Evolutionary conservation across 1,284 basidiomycete species (phyloP).

Genomic region (Rhodotorula sp.): DNA sequence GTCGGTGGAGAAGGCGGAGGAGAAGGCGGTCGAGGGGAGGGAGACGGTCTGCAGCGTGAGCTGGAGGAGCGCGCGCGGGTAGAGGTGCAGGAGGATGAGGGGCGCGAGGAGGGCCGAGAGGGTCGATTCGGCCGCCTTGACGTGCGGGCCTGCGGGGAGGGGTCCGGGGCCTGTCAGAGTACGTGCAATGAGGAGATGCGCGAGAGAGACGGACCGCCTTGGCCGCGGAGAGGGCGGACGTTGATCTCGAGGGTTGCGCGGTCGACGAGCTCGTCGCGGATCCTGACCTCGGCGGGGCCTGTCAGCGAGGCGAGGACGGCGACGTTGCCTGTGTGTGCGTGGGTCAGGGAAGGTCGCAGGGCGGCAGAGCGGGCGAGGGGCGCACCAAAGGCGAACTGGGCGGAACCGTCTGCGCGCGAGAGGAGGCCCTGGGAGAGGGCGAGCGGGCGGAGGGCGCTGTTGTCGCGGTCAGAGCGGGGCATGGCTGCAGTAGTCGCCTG

Average conservation of each 20-base stretch:
- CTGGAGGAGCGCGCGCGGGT: constrained; percentile 63
- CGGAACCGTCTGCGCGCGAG: constrained; percentile 43
- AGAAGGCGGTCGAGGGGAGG: constrained; percentile 59
- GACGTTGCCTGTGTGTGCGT: constrained; percentile 45
- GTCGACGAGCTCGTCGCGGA: constrained; percentile 58
- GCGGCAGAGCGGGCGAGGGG: neutral
- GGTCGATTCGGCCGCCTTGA: constrained; percentile 50
- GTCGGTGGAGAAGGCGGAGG: constrained; percentile 56
- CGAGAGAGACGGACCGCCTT: constrained; percentile 50
- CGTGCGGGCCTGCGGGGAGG: constrained; percentile 48
- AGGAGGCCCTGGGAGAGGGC: constrained; percentile 34
- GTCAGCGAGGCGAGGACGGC: constrained; percentile 53
- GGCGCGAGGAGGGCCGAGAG: constrained; percentile 50
- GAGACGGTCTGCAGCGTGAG: constrained; percentile 62
- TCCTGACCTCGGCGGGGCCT: constrained; percentile 58
- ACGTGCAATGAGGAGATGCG: constrained; percentile 22
- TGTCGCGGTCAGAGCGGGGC: constrained; percentile 7
- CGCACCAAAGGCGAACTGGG: constrained; percentile 43
- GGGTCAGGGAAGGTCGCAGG: neutral
- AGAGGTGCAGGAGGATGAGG: constrained; percentile 54
- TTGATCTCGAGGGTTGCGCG: constrained; percentile 58
- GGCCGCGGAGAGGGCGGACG: constrained; percentile 56
- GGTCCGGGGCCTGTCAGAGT: constrained; percentile 15
- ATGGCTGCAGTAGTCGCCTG: neutral
- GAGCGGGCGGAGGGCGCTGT: constrained; percentile 24